Conservation (phyloP, 1,284 basidiomycete genomes). For the Mrakiaceae sp. region DNA sequence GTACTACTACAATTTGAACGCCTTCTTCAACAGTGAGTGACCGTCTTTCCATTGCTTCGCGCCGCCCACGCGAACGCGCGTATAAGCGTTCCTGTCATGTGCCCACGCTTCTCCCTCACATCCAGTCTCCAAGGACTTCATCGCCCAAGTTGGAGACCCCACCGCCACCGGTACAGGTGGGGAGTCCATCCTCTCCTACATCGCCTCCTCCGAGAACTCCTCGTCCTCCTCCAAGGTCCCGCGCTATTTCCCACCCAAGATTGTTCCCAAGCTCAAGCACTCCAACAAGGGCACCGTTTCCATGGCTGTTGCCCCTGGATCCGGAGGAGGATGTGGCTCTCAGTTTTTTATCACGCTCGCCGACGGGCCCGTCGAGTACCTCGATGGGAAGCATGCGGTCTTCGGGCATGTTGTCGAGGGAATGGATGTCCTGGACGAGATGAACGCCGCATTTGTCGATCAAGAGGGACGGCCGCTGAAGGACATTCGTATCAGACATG, state of each 20-base stretch:
- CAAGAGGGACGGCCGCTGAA: slow-evolving; percentile 80
- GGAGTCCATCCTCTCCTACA: slow-evolving; percentile 66
- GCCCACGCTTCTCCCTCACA: slow-evolving; percentile 2
- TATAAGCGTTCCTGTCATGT: too few species aligned
- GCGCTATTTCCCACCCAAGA: slow-evolving; percentile 76
- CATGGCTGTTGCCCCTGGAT: slow-evolving; percentile 76
- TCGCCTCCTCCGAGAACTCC: slow-evolving; percentile 40
- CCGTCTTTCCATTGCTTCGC: too few species aligned
- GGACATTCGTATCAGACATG: slow-evolving; percentile 84
- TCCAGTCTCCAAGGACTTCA: slow-evolving; percentile 86
- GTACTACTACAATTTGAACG: slow-evolving; percentile 91
- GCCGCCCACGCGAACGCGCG: too few species aligned
- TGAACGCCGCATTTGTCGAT: slow-evolving; percentile 85
- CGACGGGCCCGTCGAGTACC: slow-evolving; percentile 73
- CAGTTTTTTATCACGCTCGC: slow-evolving; percentile 94
- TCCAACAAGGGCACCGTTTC: slow-evolving; percentile 77
- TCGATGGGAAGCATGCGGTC: slow-evolving; percentile 90
- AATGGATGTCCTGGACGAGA: slow-evolving; percentile 77
- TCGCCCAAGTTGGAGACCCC: slow-evolving; percentile 90
- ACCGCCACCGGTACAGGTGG: slow-evolving; percentile 90
- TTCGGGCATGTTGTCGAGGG: slow-evolving; percentile 96
- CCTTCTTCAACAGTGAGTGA: slow-evolving; percentile 84
- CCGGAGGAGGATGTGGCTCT: slow-evolving; percentile 71
- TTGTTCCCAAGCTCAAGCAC: slow-evolving; percentile 72
- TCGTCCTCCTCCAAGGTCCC: slow-evolving; percentile 34